These are phyloP conservation scores for Camelina laxa DNA, from an alignment of 345 rosid genomes.

Conservation along the genomic window DNA sequence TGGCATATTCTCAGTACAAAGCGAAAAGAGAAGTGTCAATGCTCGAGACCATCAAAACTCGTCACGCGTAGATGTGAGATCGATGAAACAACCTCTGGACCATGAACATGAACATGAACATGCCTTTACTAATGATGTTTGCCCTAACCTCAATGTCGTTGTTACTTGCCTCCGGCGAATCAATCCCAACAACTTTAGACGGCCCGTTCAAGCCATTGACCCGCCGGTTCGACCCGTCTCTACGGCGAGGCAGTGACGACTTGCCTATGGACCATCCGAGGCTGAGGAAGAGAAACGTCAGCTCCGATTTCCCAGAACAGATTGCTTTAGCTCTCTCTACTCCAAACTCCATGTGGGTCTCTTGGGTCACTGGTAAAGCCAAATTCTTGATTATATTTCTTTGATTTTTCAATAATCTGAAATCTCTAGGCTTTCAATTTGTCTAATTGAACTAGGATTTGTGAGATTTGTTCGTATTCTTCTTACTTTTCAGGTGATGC, in stretches of 20 bases:
- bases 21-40: not conserved
- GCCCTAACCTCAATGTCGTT: not conserved
- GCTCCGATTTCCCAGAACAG: conserved; percentile 67
- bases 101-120: not conserved
- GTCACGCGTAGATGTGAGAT: not conserved
- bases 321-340: conserved; percentile 72
- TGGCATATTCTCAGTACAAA: not conserved
- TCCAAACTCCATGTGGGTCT: conserved; percentile 83
- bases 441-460: not conserved
- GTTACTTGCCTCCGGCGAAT: conserved; percentile 17
- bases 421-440: not conserved
- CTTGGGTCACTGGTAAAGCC: conserved; percentile 79
- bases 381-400: too few relatives aligned
- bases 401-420: too few relatives aligned
- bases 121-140: not conserved
- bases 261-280: conserved; percentile 73
- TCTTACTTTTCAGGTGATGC: conserved; percentile 61
- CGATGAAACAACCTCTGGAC: not conserved
- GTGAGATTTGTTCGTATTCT: not conserved
- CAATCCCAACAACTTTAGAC: conserved; percentile 69
- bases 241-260: conserved; percentile 84
- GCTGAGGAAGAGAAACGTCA: conserved; percentile 61
- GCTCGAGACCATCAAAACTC: not conserved
- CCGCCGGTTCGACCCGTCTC: conserved; percentile 66
- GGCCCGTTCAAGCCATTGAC: conserved; percentile 80